Conservation (phyloP, 2,329 filamentous ascomycete species). For the Dactylellina drechsleri region DNA sequence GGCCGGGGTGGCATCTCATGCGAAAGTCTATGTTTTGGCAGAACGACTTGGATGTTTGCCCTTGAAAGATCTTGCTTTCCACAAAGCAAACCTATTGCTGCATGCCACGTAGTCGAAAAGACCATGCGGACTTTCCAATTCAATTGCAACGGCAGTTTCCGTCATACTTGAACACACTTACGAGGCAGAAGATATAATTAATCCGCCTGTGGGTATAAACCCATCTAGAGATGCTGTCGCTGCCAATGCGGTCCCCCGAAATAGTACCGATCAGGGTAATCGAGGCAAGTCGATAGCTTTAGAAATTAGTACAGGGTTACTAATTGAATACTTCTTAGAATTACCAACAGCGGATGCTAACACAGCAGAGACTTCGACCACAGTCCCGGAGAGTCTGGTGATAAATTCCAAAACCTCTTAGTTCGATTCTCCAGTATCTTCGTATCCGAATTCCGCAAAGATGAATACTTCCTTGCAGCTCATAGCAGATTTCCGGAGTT, state of each 20-base stretch:
- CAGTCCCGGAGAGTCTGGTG: not conserved
- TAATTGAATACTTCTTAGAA: too few species aligned
- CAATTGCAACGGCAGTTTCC: not conserved
- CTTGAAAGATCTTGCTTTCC: slow-evolving; percentile 25
- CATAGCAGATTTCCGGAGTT: too few species aligned
- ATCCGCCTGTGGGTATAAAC: too few species aligned
- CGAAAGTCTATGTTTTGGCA: slow-evolving; percentile 26
- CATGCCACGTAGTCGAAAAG: not conserved
- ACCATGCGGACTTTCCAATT: not conserved
- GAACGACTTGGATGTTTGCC: slow-evolving; percentile 20
- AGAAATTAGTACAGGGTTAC: too few species aligned
- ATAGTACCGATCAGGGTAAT: too few species aligned
- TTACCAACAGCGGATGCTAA: too few species aligned
- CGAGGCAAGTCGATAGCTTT: too few species aligned
- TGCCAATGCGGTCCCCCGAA: too few species aligned
- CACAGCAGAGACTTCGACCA: too few species aligned
- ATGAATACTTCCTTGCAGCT: not conserved
- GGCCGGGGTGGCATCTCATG: slow-evolving; percentile 1
- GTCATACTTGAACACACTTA: slow-evolving; percentile 28
- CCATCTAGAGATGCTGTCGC: too few species aligned
- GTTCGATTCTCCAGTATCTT: slow-evolving; percentile 9
- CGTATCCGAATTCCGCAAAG: slow-evolving; percentile 7
- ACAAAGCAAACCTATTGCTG: not conserved
- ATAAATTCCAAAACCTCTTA: slow-evolving; percentile 24
- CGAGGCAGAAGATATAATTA: not conserved